phyloP scores from a whole-genome alignment of 768 basidiomycete genomes.

The Amanita subjunquillea region DNA sequence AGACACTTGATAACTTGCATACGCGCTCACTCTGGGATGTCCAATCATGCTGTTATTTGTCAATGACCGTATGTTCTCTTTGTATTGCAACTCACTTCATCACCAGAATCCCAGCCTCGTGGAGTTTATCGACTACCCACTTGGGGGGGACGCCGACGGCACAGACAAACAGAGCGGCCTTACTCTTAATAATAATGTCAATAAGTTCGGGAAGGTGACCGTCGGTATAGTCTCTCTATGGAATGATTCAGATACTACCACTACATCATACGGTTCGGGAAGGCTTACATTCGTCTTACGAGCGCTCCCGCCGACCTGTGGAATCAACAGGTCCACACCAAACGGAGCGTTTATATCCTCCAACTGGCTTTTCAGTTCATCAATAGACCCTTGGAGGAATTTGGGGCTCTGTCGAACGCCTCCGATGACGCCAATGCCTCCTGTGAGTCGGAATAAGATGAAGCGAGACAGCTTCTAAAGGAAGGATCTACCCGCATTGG shows the following conservation, averaged over 20 bases:
- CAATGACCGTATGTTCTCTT: slow-evolving; percentile 2
- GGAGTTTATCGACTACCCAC: slow-evolving; percentile 71
- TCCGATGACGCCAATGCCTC: slow-evolving; percentile 83
- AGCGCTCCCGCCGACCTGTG: slow-evolving; percentile 73
- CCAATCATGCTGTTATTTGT: slow-evolving; percentile 57
- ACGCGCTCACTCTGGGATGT: slow-evolving; percentile 56
- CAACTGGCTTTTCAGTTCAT: slow-evolving; percentile 65
- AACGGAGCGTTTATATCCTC: slow-evolving; percentile 70
- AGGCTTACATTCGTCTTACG: slow-evolving; percentile 62
- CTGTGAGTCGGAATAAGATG: slow-evolving; percentile 15
- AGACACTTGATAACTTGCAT: not conserved
- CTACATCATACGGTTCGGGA: not conserved
- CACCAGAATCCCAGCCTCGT: slow-evolving; percentile 66
- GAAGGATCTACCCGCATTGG: slow-evolving; percentile 56
- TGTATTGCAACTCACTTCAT: slow-evolving; percentile 58
- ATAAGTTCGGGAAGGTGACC: slow-evolving; percentile 71
- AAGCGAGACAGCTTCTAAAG: not conserved
- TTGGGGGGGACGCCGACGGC: slow-evolving; percentile 81
- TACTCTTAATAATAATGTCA: slow-evolving; percentile 67
- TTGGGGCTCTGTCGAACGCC: slow-evolving; percentile 68
- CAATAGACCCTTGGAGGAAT: slow-evolving; percentile 54
- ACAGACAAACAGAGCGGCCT: slow-evolving; percentile 71
- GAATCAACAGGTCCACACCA: slow-evolving; percentile 77
- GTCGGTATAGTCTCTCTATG: slow-evolving; percentile 60
- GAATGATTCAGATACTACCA: not conserved